These are phyloP conservation scores for Apostasia ramifera DNA, from an alignment of 106 monocot species.

Conservation along the genomic window DNA sequence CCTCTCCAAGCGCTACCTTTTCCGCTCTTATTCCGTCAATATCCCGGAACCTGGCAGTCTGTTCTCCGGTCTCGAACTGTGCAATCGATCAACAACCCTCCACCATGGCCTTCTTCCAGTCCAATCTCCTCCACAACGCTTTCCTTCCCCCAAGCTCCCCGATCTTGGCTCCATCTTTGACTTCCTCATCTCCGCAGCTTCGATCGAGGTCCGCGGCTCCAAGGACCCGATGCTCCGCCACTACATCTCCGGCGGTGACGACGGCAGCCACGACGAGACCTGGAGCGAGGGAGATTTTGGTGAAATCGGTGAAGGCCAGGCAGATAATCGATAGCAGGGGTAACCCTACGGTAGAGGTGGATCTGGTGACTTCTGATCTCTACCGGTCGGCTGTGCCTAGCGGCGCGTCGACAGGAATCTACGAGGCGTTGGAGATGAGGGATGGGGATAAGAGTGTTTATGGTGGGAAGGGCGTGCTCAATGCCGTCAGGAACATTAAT, in stretches of 20 bases:
- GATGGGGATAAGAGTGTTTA: constrained; percentile 78
- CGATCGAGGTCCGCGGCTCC: not conserved
- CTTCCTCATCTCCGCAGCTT: not conserved
- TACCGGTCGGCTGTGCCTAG: constrained; percentile 89
- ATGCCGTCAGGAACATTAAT: constrained; percentile 76
- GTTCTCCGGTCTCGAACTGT: not conserved
- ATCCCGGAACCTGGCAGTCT: no score
- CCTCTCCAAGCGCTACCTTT: not conserved
- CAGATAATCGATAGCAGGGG: constrained; percentile 96
- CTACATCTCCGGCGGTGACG: constrained; percentile 14
- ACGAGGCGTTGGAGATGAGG: constrained; percentile 91
- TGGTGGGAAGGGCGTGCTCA: constrained; percentile 83
- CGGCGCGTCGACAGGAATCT: constrained; percentile 94
- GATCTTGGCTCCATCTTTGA: no score
- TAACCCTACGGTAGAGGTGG: constrained; percentile 95
- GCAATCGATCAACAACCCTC: not conserved
- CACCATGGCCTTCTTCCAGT: not conserved
- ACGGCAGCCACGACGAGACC: not conserved
- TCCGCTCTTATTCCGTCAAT: no score
- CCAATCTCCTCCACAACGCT: not conserved
- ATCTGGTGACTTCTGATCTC: constrained; percentile 51
- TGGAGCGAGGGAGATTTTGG: constrained; percentile 5
- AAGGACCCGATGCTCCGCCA: constrained; percentile 10
- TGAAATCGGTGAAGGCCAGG: constrained; percentile 69
- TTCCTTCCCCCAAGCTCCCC: not conserved